Evolutionary conservation across 306 rosid genomes (phyloP), one percentile per base, ranked within the genome.

Genomic region (Begonia loranthoides): DNA sequence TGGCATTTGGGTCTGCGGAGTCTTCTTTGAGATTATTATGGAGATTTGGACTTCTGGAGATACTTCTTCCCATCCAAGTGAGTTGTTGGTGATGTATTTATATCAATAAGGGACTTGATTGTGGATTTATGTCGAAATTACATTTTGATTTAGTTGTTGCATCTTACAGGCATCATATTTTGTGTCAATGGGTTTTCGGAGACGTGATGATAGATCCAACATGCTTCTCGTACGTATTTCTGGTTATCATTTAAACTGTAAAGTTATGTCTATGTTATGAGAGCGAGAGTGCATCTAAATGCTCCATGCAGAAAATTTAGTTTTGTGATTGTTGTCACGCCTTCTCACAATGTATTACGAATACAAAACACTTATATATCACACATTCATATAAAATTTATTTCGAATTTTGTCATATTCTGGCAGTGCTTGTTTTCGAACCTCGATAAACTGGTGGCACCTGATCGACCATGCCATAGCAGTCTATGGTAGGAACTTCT

Each of bases 1-100:
- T 68, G 52, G 73, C 73, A 38, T 68, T 68, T 68, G 73, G 73
- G 36, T 62, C 73, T 56, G 66, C 73, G 19, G 73, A 68, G 68
- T 63, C 73, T 43, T 68, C 73, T 51, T 11, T 68, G 64, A 68
- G 73, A 61, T 57, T 68, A 38, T 51, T 68, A 47, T 68, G 73
- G 73, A 68, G 73, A 34, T 68, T 62, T 47, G 73, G 68, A 36
- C 73, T 68, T 39, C 64, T 68, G 3, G 73, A 68, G 51, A 45
- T 62, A 21, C 73, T 68, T 51, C 68, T 68, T 34, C 73, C 73
- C n/a, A 45, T 68, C 56, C 73, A 68, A 59, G 72, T 61, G 55
- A 17, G 52, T 49, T n/a, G 46, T 45, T 60, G 24, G 15, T 48
- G 9, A 7, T 28, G 36, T 28, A 28, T 28, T 28, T 28, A 3